Base-by-base conservation (phyloP, 306 rosid genomes). In the Pterocarpus macrocarpus region DNA sequence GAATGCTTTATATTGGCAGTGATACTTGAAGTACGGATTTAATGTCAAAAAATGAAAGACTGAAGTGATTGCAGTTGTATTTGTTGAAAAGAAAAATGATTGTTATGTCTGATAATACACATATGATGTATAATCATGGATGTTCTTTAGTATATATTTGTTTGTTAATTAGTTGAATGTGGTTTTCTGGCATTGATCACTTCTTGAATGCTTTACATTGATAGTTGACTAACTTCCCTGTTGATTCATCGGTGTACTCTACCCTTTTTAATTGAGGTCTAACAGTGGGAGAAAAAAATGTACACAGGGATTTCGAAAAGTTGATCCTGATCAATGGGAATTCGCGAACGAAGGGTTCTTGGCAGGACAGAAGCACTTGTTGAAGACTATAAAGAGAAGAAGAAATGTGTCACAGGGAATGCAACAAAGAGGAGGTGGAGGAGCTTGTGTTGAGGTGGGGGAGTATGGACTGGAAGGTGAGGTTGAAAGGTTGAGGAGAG, bases 271-370 rank as follows among this genome's bases (percentile, higher is more conserved):
- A 5, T 55, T 17, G 8, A n/a, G 61, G 28, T 55, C 61, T 55
- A 15, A 55, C 58, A 1, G 9, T 55, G 28, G 22, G 61, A 14
- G 16, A 14, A 13, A 4, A 5, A n/a, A n/a, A 55, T 55, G 61
- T 83, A 1, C 30, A 2, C 90, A 96, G 99, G 99, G 99, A 53
- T 96, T 96, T 68, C 88, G 92, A 30, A 96, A 96, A 84, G 86
- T 96, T 74, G 99, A 96, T 87, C 94, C 97, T 2, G 99, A 96
- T 80, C 82, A 93, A 53, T 96, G 98, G 99, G 99, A 96, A 74
- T 96, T 96, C 14, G 99, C 98, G 2, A 92, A 96, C 38, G 94
- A 92, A 78, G 98, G 98, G 43, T 96, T 96, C 79, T 83, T 96
- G 32, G 94, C 92, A 33, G 99, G 98, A 17, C 98, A 96, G 82